Evolutionary conservation across 2,329 filamentous ascomycete genomes (phyloP).

Genomic region (Xylaria multiplex): DNA sequence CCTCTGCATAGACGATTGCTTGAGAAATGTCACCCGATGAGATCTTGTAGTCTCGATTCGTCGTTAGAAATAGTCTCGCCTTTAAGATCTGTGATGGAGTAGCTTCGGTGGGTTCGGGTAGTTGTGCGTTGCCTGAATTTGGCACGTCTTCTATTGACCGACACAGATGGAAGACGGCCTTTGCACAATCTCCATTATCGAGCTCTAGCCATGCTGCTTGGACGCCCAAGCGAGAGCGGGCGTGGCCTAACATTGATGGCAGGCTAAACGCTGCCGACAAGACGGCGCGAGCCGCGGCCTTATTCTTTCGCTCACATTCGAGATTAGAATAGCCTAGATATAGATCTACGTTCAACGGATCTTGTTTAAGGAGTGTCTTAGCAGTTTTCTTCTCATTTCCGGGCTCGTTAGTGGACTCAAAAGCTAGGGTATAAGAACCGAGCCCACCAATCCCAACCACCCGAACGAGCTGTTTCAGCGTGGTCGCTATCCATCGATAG

Average conservation of each 20-base stretch:
- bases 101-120: conserved; percentile 36
- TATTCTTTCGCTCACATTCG: conserved; percentile 69
- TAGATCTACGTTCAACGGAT: conserved; percentile 70
- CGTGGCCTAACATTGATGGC: conserved; percentile 37
- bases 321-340: conserved; percentile 84
- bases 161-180: conserved; percentile 55
- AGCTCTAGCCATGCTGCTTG: conserved; percentile 77
- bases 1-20: conserved; percentile 68
- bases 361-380: conserved; percentile 76
- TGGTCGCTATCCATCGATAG: conserved; percentile 60
- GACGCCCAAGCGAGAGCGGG: conserved; percentile 61
- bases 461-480: conserved; percentile 67
- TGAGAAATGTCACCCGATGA: conserved; percentile 58
- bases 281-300: conserved; percentile 69
- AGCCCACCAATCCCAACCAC: conserved; percentile 60
- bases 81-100: conserved; percentile 61
- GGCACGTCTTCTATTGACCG: conserved; percentile 49
- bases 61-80: conserved; percentile 62
- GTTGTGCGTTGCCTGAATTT: conserved; percentile 27
- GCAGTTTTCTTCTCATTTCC: conserved; percentile 72
- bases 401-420: conserved; percentile 68
- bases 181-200: conserved; percentile 48
- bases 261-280: conserved; percentile 69
- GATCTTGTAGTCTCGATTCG: conserved; percentile 65
- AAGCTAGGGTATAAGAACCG: conserved; percentile 75